A percentile compares a stretch with the other conserved stretches of the same genome.
These are phyloP conservation scores for Blastocystis sp. DNA, from an alignment of 352 stramenopile genomes.

Conservation along the genomic window DNA sequence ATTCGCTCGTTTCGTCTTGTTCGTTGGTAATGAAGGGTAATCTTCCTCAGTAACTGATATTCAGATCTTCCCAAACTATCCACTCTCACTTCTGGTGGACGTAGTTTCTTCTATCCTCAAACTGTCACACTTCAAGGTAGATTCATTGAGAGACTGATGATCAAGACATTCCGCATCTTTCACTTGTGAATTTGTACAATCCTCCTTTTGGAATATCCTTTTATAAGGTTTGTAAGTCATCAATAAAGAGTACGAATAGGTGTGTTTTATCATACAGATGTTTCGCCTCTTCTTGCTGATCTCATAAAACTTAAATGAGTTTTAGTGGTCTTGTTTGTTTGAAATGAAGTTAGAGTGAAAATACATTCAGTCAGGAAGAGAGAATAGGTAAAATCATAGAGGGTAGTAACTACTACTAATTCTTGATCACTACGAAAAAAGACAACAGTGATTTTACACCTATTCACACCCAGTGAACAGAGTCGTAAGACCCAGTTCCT, in stretches of 20 bases:
- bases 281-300: too few species aligned
- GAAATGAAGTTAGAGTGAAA: too few species aligned
- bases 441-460: too few species aligned
- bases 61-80: not conserved
- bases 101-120: not conserved
- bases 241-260: not conserved
- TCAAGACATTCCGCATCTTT: not conserved
- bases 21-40: not conserved
- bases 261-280: not conserved
- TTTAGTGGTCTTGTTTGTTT: too few species aligned
- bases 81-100: not conserved
- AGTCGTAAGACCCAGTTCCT: too few species aligned
- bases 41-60: not conserved
- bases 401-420: too few species aligned
- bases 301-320: too few species aligned
- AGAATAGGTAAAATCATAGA: too few species aligned
- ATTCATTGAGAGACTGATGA: not conserved
- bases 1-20: not conserved
- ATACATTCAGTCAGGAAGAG: too few species aligned
- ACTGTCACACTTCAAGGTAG: not conserved
- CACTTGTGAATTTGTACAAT: not conserved
- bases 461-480: too few species aligned
- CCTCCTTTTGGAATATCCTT: not conserved
- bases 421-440: too few species aligned
- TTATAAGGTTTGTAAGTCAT: not conserved